Base-by-base conservation (phyloP, 768 basidiomycete species). In the Hemileccinum rubropunctum region DNA sequence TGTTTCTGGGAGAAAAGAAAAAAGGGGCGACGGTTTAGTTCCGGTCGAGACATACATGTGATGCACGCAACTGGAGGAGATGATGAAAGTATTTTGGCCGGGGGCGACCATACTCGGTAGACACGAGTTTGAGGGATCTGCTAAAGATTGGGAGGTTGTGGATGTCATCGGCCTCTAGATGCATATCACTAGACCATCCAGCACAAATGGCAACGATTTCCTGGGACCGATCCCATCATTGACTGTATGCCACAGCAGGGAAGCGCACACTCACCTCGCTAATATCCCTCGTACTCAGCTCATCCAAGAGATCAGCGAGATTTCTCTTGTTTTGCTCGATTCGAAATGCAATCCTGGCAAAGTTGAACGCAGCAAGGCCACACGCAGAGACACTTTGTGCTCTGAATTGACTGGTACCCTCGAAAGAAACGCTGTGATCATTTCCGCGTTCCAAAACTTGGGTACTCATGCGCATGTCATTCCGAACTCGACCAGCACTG, bases 311-410 rank as follows among this genome's bases (percentile, higher is more conserved):
- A 3, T 65, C 59, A 4, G 42, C 0, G 8, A 54, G 45, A 10
- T 33, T 48, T 34, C 23, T 38, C 11, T 8, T 49, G 18, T 40
- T 30, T 8, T 56, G 42, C 9, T 63, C 59, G 23, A 63, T 54
- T n/a, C 58, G 61, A 30, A 83, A 73, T 9, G 76, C 69, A 7
- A 81, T 56, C 45, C 82, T 72, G 11, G 78, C 81, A 52, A 82
- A 84, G 59, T 86, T 86, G 59, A 86, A 64, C 2, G 81, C 79
- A 20, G 85, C 84, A 21, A 88, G 71, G 15, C 86, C 86, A 52
- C 84, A 87, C 3, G 83, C 75, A 36, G 84, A 79, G 27, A 68
- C 56, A 3, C 66, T 64, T 21, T 52, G 66, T 11, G 73, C 71
- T n/a, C 65, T 66, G 51, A 84, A 86, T 54, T 86, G 84, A 39